Conservation (phyloP, 2,329 filamentous ascomycete species). For the Xylariaceae sp. region DNA sequence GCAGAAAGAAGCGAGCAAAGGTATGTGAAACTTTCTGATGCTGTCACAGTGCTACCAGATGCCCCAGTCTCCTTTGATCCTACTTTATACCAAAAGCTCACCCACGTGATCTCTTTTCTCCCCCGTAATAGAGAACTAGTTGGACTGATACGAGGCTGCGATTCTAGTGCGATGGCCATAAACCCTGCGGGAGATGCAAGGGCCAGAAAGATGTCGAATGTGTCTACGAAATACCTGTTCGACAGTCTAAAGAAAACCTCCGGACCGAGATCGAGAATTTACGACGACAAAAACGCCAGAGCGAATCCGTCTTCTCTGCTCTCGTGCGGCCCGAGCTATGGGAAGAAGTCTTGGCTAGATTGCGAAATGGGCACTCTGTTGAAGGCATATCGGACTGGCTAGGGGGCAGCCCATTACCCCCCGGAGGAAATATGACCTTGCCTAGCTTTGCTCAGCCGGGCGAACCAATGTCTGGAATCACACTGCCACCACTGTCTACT, state of each 20-base stretch:
- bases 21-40: constrained; percentile 28
- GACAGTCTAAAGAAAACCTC: constrained; percentile 60
- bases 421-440: constrained; percentile 14
- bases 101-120: not conserved
- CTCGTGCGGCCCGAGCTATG: constrained; percentile 46
- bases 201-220: constrained; percentile 52
- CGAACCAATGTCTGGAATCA: constrained; percentile 22
- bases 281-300: constrained; percentile 49
- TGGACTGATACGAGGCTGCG: not conserved
- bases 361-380: constrained; percentile 50
- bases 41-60: not conserved
- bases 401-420: constrained; percentile 26
- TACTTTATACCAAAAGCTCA: no score
- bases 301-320: constrained; percentile 51
- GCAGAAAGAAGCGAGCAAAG: constrained; percentile 59
- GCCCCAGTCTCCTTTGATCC: not conserved
- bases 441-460: constrained; percentile 24
- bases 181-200: constrained; percentile 52
- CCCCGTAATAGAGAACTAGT: not conserved
- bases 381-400: constrained; percentile 56
- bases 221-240: constrained; percentile 58
- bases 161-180: constrained; percentile 51
- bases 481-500: constrained; percentile 23
- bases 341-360: constrained; percentile 49
- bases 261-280: constrained; percentile 56